A percentile compares a stretch with the other conserved stretches of the same genome.
Conservation (phyloP, 192 early-diverging fungal genomes). For the Entomortierella parvispora region DNA sequence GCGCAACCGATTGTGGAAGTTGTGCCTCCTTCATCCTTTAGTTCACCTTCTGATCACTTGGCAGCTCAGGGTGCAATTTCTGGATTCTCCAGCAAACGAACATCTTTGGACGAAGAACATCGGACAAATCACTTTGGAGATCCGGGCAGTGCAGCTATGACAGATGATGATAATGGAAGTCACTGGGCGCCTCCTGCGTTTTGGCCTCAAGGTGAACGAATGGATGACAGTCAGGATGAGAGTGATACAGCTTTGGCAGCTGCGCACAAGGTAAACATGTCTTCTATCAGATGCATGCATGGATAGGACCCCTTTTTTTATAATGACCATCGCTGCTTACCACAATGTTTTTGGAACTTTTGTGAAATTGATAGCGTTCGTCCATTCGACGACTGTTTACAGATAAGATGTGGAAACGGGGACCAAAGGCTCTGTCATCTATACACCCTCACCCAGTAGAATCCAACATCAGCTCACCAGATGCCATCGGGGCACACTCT, state of each 20-base stretch:
- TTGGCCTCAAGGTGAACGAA: constrained; percentile 41
- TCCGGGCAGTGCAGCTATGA: not conserved
- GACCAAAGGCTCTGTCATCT: constrained; percentile 24
- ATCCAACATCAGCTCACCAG: not conserved
- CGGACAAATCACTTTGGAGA: not conserved
- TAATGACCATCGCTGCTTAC: too few species aligned
- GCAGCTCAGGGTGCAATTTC: not conserved
- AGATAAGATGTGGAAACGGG: constrained; percentile 48
- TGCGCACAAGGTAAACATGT: constrained; percentile 27
- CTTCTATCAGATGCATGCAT: not conserved
- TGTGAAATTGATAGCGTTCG: constrained; percentile 25
- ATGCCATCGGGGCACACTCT: not conserved
- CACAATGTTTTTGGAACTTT: not conserved
- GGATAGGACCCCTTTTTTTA: too few species aligned
- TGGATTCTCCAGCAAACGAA: not conserved
- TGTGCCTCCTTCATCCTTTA: not conserved
- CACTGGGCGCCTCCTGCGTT: constrained; percentile 5
- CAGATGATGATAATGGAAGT: constrained; percentile 23
- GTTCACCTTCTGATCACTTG: not conserved
- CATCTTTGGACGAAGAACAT: constrained; percentile 5
- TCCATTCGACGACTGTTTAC: constrained; percentile 33
- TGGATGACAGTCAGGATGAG: constrained; percentile 49
- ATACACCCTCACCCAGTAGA: constrained; percentile 34
- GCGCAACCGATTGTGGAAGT: not conserved
- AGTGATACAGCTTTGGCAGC: constrained; percentile 19